Conservation (phyloP, 169 alveolate genomes). For the Plasmodium gonderi region DNA sequence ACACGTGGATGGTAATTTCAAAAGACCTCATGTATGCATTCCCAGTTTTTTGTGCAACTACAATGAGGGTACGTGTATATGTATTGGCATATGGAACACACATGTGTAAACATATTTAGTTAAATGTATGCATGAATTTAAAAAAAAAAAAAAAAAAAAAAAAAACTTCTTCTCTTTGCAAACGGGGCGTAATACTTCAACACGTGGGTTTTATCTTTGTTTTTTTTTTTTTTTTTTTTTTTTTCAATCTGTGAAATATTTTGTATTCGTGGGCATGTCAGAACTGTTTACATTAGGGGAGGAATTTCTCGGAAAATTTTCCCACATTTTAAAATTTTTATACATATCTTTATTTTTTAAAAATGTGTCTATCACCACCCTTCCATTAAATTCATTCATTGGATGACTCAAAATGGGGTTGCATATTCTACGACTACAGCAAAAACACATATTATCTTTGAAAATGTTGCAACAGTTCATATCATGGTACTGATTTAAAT, state of each 20-base stretch:
- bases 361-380: not conserved
- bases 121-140: too few species aligned
- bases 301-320: not conserved
- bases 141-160: too few species aligned
- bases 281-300: not conserved
- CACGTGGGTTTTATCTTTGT: not conserved
- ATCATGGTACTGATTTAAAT: not conserved
- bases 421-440: not conserved
- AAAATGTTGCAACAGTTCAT: not conserved
- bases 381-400: not conserved
- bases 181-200: not conserved
- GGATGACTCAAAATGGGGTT: not conserved
- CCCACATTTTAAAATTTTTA: not conserved
- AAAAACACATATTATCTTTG: not conserved
- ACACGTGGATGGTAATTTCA: too few species aligned
- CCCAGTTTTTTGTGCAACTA: too few species aligned
- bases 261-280: not conserved
- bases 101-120: too few species aligned
- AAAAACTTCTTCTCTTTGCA: too few species aligned
- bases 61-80: too few species aligned
- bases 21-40: too few species aligned
- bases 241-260: too few species aligned
- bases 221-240: too few species aligned
- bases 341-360: not conserved
- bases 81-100: too few species aligned